Evolutionary conservation across 1,284 basidiomycete species (phyloP).

Genomic region (Ceratobasidium sp.): DNA sequence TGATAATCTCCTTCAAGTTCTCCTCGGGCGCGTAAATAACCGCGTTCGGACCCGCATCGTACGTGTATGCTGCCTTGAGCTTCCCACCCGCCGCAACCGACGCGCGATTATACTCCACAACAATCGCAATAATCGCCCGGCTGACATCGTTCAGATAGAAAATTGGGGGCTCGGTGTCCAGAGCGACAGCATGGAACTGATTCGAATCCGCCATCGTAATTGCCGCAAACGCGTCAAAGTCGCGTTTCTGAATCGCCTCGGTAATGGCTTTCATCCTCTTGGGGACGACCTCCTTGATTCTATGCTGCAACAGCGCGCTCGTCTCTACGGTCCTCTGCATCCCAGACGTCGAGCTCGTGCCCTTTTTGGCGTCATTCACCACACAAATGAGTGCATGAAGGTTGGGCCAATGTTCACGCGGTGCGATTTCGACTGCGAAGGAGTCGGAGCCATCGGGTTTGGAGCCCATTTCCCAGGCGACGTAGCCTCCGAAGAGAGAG

Average conservation of each 20-base stretch:
- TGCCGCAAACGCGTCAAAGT: constrained; percentile 90
- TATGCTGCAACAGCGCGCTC: constrained; percentile 86
- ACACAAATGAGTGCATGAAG: constrained; percentile 98
- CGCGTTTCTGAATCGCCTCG: constrained; percentile 78
- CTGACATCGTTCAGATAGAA: constrained; percentile 99
- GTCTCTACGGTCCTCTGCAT: constrained; percentile 99
- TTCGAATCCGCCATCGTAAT: constrained; percentile 99
- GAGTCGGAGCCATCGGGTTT: constrained; percentile 82
- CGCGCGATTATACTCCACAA: constrained; percentile 95
- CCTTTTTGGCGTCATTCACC: constrained; percentile 96
- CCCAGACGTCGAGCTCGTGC: constrained; percentile 91
- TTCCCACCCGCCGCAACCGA: constrained; percentile 69
- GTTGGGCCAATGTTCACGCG: constrained; percentile 90
- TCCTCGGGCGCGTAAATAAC: constrained; percentile 91
- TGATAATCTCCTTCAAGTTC: constrained; percentile 81
- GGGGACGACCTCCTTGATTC: constrained; percentile 89
- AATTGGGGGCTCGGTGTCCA: constrained; percentile 97
- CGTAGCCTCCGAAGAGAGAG: constrained; percentile 96
- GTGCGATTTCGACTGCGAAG: constrained; percentile 87
- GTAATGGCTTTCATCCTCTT: constrained; percentile 85
- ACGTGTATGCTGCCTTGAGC: constrained; percentile 94
- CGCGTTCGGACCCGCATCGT: constrained; percentile 98
- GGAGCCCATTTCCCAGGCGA: constrained; percentile 91
- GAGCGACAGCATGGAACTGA: constrained; percentile 97
- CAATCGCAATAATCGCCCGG: constrained; percentile 82